These are phyloP conservation scores for Carex littledalei DNA, from an alignment of 176 grass and related monocot genomes.

Conservation along the genomic window DNA sequence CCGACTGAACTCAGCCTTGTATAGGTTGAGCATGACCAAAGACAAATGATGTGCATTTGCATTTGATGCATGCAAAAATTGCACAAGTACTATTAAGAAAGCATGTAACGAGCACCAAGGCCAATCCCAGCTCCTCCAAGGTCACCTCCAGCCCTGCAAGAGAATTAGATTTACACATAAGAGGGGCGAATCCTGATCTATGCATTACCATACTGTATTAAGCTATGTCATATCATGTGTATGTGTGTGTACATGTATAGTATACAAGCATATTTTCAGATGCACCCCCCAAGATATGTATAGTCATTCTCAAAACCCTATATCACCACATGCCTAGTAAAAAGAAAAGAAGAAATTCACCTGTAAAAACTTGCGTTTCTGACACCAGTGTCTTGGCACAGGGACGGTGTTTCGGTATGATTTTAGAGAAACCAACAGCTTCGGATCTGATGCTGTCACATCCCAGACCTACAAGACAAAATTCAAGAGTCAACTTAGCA, in stretches of 20 bases:
- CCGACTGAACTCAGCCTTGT: background rate
- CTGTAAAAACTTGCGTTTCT: conserved; percentile 90
- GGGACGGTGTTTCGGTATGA: conserved; percentile 83
- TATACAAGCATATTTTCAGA: conserved; percentile 2
- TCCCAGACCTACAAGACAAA: conserved; percentile 65
- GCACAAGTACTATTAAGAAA: conserved; percentile 6
- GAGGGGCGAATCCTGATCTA: conserved; percentile 56
- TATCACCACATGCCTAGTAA: background rate
- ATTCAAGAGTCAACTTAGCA: background rate
- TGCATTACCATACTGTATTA: conserved; percentile 12
- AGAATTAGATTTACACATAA: conserved; percentile 71
- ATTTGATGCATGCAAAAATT: conserved; percentile 28
- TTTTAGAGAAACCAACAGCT: conserved; percentile 72
- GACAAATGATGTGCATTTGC: background rate
- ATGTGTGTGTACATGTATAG: background rate
- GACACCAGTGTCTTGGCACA: conserved; percentile 87
- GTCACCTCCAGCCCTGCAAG: conserved; percentile 63
- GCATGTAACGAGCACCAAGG: conserved; percentile 31
- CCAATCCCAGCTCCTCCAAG: conserved; percentile 39
- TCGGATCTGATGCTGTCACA: conserved; percentile 77
- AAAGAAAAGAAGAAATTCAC: conserved; percentile 30
- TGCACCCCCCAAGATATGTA: background rate
- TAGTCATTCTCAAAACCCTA: background rate
- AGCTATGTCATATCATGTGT: background rate
- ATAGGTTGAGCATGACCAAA: background rate